Evolutionary conservation across 2,329 filamentous ascomycete species (phyloP), one percentile per base, ranked within the genome.

Genomic region (Paradendryphiella salina): DNA sequence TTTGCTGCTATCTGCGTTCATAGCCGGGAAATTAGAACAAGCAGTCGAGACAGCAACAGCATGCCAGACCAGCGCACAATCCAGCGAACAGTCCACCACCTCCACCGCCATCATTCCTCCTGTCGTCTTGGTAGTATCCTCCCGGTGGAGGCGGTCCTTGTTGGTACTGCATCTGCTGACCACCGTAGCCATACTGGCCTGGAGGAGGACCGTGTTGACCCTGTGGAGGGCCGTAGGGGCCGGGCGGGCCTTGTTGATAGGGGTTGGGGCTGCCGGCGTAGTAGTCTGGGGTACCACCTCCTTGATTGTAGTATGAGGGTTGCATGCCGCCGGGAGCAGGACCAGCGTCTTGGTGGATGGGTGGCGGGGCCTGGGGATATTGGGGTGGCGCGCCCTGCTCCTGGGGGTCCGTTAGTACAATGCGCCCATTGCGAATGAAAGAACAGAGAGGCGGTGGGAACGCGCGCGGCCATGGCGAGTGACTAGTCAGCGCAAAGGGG

Each of bases 11-110:
- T 11, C 14, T 37, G 35, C 6, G 15, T 1, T 3, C 13, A 29
- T 29, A 11, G 28, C 29, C 13, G 6, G 18, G 18, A 33, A 23
- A 47, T 60, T 76, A 79, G 58, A 80, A 79, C 62, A 80, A 63
- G 53, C 77, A 73, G 57, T 80, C 78, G 68, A 80, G 72, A 71
- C 78, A 80, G 60, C 78, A 80, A 59, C 79, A 80, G 60, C 77
- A 79, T 31, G 79, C 78, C 65, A 79, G 55, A 46, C 69, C 72
- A 8, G 73, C 78, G 52, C 77, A 64, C 35, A 78, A 56, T 13
- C 72, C 78, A 3, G 73, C 74, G 31, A 76, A 69, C 28, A 78
- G 63, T 1, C 77, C 77, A 3, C 67, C 71, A 18, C 61, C 50
- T n/a, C 48, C 66, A 13, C 65, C 62, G 7, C 69, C 67, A 32